These are phyloP conservation scores for Colletotrichum lindemuthianum DNA, from an alignment of 2,329 filamentous ascomycete species.

Conservation along the genomic window DNA sequence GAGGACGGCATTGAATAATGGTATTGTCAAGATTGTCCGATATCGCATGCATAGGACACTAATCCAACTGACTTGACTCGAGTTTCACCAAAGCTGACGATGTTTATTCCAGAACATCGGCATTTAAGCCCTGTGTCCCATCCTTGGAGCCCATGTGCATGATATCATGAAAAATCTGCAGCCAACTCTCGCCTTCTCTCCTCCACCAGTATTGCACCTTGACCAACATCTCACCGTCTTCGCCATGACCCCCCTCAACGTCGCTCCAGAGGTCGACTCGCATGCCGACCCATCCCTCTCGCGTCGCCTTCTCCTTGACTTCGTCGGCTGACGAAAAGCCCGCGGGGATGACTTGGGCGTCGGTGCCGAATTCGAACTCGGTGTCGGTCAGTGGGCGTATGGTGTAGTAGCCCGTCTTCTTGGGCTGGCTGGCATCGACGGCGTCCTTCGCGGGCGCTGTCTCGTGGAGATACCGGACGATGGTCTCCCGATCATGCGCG, in stretches of 20 bases:
- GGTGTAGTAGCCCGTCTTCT: conserved; percentile 31
- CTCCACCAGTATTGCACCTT: conserved; percentile 47
- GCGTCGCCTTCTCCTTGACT: conserved; percentile 32
- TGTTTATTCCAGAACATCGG: conserved; percentile 27
- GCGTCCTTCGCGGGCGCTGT: conserved; percentile 18
- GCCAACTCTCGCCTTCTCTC: conserved; percentile 36
- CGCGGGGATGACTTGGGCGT: conserved; percentile 28
- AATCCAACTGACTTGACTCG: background rate
- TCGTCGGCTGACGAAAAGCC: conserved; percentile 32
- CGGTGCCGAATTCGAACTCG: conserved; percentile 37
- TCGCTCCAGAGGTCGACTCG: conserved; percentile 44
- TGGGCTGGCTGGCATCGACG: background rate
- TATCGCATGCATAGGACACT: background rate
- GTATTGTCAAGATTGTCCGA: background rate
- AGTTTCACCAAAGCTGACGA: background rate
- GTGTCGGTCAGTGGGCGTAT: conserved; percentile 33
- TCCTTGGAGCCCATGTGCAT: conserved; percentile 41
- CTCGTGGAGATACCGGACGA: conserved; percentile 39
- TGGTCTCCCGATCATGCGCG: conserved; percentile 38
- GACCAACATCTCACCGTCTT: conserved; percentile 36
- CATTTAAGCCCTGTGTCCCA: conserved; percentile 39
- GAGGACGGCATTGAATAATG: background rate
- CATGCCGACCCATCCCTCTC: conserved; percentile 42
- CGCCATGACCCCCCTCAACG: background rate
- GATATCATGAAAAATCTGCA: conserved; percentile 43